Conservation (phyloP, 768 basidiomycete genomes). For the Russula earlei region DNA sequence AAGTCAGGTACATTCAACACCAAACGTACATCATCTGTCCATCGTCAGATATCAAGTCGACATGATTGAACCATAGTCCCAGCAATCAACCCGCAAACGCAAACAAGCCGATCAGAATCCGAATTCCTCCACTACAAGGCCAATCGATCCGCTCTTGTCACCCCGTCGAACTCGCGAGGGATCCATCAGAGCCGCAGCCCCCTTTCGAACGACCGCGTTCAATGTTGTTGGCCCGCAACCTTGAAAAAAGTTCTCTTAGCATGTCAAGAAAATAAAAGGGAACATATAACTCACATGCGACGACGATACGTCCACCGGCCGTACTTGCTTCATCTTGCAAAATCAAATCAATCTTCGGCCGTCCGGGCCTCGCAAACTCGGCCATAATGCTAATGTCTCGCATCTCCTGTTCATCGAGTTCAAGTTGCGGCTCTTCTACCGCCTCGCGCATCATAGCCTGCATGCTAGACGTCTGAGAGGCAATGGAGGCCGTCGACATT, state of each 20-base stretch:
- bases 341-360: slow-evolving; percentile 54
- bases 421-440: slow-evolving; percentile 30
- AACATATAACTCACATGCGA: slow-evolving; percentile 37
- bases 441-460: slow-evolving; percentile 24
- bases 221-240: slow-evolving; percentile 68
- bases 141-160: slow-evolving; percentile 49
- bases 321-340: slow-evolving; percentile 54
- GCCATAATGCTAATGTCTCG: slow-evolving; percentile 48
- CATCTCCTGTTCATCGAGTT: slow-evolving; percentile 49
- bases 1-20: background rate
- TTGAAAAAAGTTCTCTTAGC: slow-evolving; percentile 21
- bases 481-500: background rate
- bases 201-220: slow-evolving; percentile 58
- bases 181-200: slow-evolving; percentile 51
- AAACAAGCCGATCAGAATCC: slow-evolving; percentile 35
- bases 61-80: no score
- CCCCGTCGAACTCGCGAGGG: slow-evolving; percentile 43
- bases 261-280: background rate
- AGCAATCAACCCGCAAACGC: no score
- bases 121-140: slow-evolving; percentile 61
- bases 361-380: slow-evolving; percentile 56
- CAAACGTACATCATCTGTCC: background rate
- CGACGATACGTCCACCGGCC: slow-evolving; percentile 47
- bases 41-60: background rate
- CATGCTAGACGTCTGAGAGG: slow-evolving; percentile 20